Evolutionary conservation across 352 stramenopile species (phyloP), one percentile per base, ranked within the genome.

Genomic region (Thraustochytrium striatum): DNA sequence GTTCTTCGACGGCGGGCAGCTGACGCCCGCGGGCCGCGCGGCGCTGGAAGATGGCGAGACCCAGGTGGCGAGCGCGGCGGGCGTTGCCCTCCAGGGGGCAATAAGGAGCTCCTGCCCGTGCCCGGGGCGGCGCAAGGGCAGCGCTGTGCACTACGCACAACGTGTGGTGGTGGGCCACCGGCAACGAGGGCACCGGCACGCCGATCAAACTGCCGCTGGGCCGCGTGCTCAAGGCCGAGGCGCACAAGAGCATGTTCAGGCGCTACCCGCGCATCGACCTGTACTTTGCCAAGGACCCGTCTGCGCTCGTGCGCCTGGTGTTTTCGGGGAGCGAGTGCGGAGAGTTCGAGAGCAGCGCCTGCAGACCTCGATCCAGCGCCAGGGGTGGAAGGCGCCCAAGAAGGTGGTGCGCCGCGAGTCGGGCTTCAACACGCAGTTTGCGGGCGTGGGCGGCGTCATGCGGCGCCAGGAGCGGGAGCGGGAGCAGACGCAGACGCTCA

Each of bases 261-360:
- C 21, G 69, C 7, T 47, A 79, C n/a, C 69, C 69, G 5, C 47
- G 69, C 28, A 79, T 79, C 36, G 69, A 79, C 28, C 25, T 79
- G 8, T 79, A 38, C 53, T 79, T 79, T 35, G 69, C 55, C 13
- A 79, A 50, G n/a, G 69, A 79, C 33, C 69, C 69, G 5, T 79
- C 69, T 47, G 52, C 9, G 53, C 69, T 79, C 1, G 7, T 79
- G n/a, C 50, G 69, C 9, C 53, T 79, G 68, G 55, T 79, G 8
- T 79, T 79, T 32, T 44, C 0, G 0, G 69, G 53, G 0, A 73
- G 36, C 43, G 53, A 73, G 5, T 79, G 69, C 69, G 3, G 16
- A 13, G 69, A 79, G 53, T 62, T 79, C 43, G 72, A 72, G n/a
- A n/a, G n/a, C 32, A 79, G 69, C 69, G 69, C 39, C 57, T 79